Conservation (phyloP, 2,329 filamentous ascomycete genomes). For the Cadophora luteo-olivacea region DNA sequence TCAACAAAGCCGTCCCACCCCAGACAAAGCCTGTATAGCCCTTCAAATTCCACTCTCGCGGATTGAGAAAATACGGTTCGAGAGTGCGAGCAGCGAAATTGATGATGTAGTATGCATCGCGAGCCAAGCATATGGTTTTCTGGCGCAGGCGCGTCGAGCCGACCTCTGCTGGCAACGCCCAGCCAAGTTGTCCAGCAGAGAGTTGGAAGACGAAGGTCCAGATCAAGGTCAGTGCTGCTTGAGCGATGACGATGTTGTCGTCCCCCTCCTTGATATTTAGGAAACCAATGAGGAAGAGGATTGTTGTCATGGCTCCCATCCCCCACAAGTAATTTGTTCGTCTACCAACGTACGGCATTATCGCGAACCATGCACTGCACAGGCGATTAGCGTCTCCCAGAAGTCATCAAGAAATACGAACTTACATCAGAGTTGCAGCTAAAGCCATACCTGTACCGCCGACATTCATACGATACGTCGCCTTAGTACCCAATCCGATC, state of each 20-base stretch:
- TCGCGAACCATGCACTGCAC: slow-evolving; percentile 12
- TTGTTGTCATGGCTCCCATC: background rate
- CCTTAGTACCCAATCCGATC: slow-evolving; percentile 54
- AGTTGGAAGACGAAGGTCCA: slow-evolving; percentile 18
- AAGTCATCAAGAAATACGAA: background rate
- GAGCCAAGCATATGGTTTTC: slow-evolving; percentile 15
- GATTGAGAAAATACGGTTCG: slow-evolving; percentile 12
- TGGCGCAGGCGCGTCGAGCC: slow-evolving; percentile 9
- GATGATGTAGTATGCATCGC: slow-evolving; percentile 17
- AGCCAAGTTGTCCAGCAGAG: slow-evolving; percentile 11
- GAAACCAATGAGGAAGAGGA: slow-evolving; percentile 16
- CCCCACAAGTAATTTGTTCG: slow-evolving; percentile 16
- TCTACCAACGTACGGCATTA: slow-evolving; percentile 16
- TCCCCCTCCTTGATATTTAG: background rate
- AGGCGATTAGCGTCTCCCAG: background rate
- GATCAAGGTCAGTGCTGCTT: slow-evolving; percentile 13
- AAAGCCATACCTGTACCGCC: slow-evolving; percentile 5
- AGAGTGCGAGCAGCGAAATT: slow-evolving; percentile 5
- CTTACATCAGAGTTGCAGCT: slow-evolving; percentile 1
- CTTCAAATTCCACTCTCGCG: slow-evolving; percentile 13
- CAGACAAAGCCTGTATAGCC: slow-evolving; percentile 13
- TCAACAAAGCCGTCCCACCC: slow-evolving; percentile 11
- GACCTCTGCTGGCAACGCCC: slow-evolving; percentile 10
- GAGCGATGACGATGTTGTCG: slow-evolving; percentile 4
- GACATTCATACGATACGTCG: slow-evolving; percentile 46